Evolutionary conservation across 345 rosid genomes (phyloP).

Genomic region (Citrus inodora): DNA sequence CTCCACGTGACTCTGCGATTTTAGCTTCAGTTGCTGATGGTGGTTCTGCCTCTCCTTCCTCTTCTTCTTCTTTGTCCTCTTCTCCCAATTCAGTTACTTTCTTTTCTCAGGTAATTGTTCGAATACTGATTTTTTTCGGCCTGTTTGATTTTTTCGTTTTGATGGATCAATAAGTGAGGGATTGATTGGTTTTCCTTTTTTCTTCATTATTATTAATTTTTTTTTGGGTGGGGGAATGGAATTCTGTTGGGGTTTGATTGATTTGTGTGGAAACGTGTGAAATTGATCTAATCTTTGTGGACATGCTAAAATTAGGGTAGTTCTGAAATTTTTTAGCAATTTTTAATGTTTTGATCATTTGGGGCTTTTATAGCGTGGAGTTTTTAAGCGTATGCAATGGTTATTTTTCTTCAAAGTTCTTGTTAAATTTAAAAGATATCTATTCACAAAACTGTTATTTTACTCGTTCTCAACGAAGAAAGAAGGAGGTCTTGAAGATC

Average conservation of each 20-base stretch:
- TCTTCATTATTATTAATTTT: neutral
- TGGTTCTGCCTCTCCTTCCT: constrained; percentile 39
- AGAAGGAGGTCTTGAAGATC: neutral
- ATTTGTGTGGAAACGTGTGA: neutral
- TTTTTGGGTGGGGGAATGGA: neutral
- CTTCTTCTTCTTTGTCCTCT: constrained; percentile 23
- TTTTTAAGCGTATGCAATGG: neutral
- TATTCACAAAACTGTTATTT: neutral
- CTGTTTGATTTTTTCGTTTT: neutral
- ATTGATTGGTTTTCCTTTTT: neutral
- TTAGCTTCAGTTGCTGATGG: constrained; percentile 24
- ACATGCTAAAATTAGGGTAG: neutral
- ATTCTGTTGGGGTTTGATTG: neutral
- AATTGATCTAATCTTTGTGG: neutral
- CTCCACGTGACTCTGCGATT: constrained; percentile 49
- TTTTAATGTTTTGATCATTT: neutral
- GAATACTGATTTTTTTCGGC: neutral
- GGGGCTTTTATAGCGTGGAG: neutral
- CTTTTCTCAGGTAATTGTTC: neutral
- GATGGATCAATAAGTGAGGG: neutral
- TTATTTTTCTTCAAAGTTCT: neutral
- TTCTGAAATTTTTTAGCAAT: neutral
- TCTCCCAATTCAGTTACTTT: constrained; percentile 20
- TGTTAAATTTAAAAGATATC: neutral
- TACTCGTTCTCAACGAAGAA: neutral